Conservation (phyloP, 768 basidiomycete genomes). For the Leccinum uliginosum region DNA sequence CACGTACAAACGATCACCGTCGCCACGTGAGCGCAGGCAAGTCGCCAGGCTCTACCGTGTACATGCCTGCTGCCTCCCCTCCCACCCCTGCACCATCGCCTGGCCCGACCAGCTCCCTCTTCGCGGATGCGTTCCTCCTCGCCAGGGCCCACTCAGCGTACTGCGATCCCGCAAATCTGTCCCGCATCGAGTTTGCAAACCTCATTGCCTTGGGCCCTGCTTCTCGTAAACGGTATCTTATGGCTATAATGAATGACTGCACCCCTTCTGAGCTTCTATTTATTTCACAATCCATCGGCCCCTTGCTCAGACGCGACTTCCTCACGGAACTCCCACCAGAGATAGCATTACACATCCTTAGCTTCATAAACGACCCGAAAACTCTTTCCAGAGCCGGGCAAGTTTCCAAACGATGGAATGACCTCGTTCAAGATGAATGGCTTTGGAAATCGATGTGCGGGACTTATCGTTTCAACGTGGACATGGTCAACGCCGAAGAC, state of each 20-base stretch:
- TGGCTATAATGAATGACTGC: slow-evolving; percentile 48
- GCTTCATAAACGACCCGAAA: slow-evolving; percentile 70
- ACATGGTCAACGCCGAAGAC: slow-evolving; percentile 19
- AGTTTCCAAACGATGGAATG: slow-evolving; percentile 71
- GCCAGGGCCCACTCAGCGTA: slow-evolving; percentile 8
- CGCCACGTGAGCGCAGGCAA: slow-evolving; percentile 13
- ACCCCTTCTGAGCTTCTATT: slow-evolving; percentile 60
- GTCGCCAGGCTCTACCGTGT: slow-evolving; percentile 35
- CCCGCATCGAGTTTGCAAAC: slow-evolving; percentile 32
- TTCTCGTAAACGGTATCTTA: slow-evolving; percentile 49
- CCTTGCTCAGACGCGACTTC: slow-evolving; percentile 62
- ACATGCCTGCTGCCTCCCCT: slow-evolving; percentile 52
- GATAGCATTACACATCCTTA: slow-evolving; percentile 68
- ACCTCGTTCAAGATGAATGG: slow-evolving; percentile 66
- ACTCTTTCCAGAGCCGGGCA: slow-evolving; percentile 65
- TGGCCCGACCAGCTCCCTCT: slow-evolving; percentile 45
- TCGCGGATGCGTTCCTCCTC: slow-evolving; percentile 28
- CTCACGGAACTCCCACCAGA: slow-evolving; percentile 59
- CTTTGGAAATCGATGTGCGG: slow-evolving; percentile 79
- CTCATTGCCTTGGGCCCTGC: slow-evolving; percentile 33
- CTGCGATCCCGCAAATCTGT: slow-evolving; percentile 23
- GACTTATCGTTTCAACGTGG: slow-evolving; percentile 43
- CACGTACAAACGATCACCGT: slow-evolving; percentile 13
- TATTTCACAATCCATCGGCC: slow-evolving; percentile 59
- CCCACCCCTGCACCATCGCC: slow-evolving; percentile 65